Evolutionary conservation across 208 protist genomes (phyloP), one percentile per base, ranked within the genome.

Genomic region (Trypanosoma lewisi): DNA sequence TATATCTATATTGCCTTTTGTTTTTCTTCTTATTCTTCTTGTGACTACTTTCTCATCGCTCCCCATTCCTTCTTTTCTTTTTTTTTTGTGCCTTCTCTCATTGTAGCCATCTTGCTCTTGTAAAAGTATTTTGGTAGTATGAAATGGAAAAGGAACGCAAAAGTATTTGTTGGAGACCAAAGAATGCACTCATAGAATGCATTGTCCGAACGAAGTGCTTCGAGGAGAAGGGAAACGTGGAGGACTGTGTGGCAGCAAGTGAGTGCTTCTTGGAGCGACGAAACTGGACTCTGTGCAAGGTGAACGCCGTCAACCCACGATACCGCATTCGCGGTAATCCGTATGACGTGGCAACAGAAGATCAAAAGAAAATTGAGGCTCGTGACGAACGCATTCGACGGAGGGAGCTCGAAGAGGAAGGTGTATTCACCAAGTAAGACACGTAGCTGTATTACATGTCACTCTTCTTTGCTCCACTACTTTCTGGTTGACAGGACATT

Each of bases 211-310:
- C 83, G 17, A 95, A 91, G 65, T 95, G 89, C 62, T 95, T 93
- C 44, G 80, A 95, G 53, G 85, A 91, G 31, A 95, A 92, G 62
- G 62, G 73, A 9, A 75, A 66, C 25, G 68, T 95, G 21, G 89
- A 95, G 63, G 83, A 89, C 17, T 95, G 89, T 66, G 71, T 95
- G 45, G 73, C 70, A 23, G 73, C 58, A 16, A 93, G 85, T 66
- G 83, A 93, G 52, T 95, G 89, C 71, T 93, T 91, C 57, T 61
- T 92, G 1, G 85, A 92, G 65, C 76, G 89, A 7, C 73, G 84
- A 16, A 95, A 95, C 66, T 95, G 89, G 86, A 91, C 80, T 27
- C 56, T 95, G 45, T 95, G 89, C 64, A 95, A 95, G 72, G 81
- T 91, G 73, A 95, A 95, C 52, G 83, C 89, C n/a, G 58, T 86